Base-by-base conservation (phyloP, 2,329 filamentous ascomycete species). In the Botrytis sinoallii region DNA sequence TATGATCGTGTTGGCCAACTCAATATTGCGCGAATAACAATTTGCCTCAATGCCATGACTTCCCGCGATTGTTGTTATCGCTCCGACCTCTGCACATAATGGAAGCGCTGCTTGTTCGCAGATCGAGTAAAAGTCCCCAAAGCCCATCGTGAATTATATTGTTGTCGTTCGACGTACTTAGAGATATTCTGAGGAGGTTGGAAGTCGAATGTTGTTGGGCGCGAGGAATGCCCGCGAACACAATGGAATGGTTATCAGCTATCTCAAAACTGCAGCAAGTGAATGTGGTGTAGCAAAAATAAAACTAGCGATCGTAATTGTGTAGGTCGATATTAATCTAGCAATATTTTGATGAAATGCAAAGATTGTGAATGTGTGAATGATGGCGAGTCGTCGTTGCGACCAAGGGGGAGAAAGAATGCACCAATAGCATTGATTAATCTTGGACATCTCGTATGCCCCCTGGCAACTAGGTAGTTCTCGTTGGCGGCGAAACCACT, bases 1-100 rank as follows among this genome's bases (percentile, higher is more conserved):
- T 81, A 99, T 99, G 85, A 98, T 95, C 59, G 96, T 99, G 85
- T 99, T 99, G 78, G 95, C 96, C 78, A 98, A 84, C 84, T 98
- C 95, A 83, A 99, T 95, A 80, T 96, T 97, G 74, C 96, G 91
- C 74, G 96, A 93, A 85, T 95, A 98, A 86, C 96, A 99, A 81
- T 91, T 89, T 73, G 96, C 90, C 82, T 97, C 92, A 77, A 98
- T 96, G 78, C 94, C 93, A 20, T 91, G 88, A 73, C 88, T 87
- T 77, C 87, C 88, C 35, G 89, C 88, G 77, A 94, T 89, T 48
- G 88, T 86, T 44, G 90, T 90, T 79, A 92, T 89, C 64, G 91
- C 88, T 29, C 96, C 96, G 78, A 99, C 89, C 73, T 94, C 88
- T 70, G 93, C 90, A 84, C 96, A 99, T 80, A 98, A 85, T 74